Evolutionary conservation across 345 rosid genomes (phyloP).

Genomic region (Linum usitatissimum): DNA sequence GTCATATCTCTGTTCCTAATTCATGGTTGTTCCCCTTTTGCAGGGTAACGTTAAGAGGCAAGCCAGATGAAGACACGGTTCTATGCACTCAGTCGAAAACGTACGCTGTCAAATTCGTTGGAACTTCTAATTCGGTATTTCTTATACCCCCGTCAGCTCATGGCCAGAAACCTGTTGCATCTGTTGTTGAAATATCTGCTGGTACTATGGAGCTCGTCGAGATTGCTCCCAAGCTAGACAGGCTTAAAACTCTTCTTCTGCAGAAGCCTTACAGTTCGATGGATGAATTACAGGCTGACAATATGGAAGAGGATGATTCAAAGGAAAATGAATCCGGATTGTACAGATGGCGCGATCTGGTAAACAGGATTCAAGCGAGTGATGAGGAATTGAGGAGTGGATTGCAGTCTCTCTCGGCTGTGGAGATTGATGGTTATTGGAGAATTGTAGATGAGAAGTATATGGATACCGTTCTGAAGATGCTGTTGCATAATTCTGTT

Average conservation of each 20-base stretch:
- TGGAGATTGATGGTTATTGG: slow-evolving; percentile 83
- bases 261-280: slow-evolving; percentile 39
- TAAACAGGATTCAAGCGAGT: slow-evolving; percentile 68
- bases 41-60: slow-evolving; percentile 73
- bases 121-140: slow-evolving; percentile 67
- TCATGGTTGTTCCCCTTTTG: background rate
- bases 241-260: slow-evolving; percentile 52
- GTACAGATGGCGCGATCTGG: slow-evolving; percentile 62
- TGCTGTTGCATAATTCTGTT: slow-evolving; percentile 55
- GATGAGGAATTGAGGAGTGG: slow-evolving; percentile 56
- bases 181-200: slow-evolving; percentile 50
- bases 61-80: slow-evolving; percentile 80
- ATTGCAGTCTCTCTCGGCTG: slow-evolving; percentile 50
- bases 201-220: slow-evolving; percentile 76
- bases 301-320: slow-evolving; percentile 17
- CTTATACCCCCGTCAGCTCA: slow-evolving; percentile 52
- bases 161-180: slow-evolving; percentile 22
- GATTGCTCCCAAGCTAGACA: slow-evolving; percentile 81
- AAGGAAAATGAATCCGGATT: slow-evolving; percentile 21
- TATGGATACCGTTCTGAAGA: slow-evolving; percentile 51
- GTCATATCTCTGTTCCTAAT: background rate
- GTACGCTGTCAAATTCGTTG: slow-evolving; percentile 67
- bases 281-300: slow-evolving; percentile 33
- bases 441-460: slow-evolving; percentile 61
- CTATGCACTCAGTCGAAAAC: slow-evolving; percentile 83